phyloP scores from a whole-genome alignment of 1,139 yeast species.

The Kluyveromyces sp. region DNA sequence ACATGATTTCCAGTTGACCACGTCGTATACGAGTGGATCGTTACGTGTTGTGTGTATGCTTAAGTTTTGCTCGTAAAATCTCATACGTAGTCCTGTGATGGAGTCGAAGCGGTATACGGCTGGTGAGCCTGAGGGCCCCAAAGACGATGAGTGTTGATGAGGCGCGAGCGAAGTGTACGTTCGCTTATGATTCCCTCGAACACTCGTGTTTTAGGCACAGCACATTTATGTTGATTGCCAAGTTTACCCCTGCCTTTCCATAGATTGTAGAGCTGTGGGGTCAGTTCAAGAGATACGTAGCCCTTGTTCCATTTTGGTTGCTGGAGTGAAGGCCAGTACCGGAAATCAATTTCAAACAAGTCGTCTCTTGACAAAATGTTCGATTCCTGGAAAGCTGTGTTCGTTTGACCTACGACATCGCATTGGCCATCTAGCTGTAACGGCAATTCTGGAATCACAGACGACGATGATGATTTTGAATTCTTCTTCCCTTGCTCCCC shows the following conservation, averaged over 20 bases:
- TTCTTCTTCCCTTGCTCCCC: too few species aligned
- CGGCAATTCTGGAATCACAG: too few species aligned
- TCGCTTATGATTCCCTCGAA: constrained; percentile 7
- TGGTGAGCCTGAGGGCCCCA: neutral
- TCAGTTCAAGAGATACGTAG: constrained; percentile 16
- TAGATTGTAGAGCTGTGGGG: constrained; percentile 16
- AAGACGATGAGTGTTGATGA: neutral
- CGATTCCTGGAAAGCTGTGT: neutral
- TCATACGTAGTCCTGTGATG: constrained; percentile 4
- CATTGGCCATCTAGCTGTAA: neutral
- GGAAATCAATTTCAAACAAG: constrained; percentile 37
- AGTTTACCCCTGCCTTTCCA: too few species aligned
- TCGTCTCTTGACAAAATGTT: constrained; percentile 6
- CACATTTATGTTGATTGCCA: constrained; percentile 6
- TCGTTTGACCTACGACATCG: neutral
- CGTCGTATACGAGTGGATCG: neutral
- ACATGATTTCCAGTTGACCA: neutral
- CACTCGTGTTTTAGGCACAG: constrained; percentile 8
- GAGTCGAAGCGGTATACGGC: constrained; percentile 6
- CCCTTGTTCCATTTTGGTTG: constrained; percentile 31
- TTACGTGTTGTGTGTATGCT: neutral
- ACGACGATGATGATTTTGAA: too few species aligned
- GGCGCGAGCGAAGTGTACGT: constrained; percentile 6
- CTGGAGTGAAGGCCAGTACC: constrained; percentile 32
- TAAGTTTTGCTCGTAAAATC: neutral